phyloP scores from a whole-genome alignment of 148 eudicot genomes.

The Limonium bicolor region DNA sequence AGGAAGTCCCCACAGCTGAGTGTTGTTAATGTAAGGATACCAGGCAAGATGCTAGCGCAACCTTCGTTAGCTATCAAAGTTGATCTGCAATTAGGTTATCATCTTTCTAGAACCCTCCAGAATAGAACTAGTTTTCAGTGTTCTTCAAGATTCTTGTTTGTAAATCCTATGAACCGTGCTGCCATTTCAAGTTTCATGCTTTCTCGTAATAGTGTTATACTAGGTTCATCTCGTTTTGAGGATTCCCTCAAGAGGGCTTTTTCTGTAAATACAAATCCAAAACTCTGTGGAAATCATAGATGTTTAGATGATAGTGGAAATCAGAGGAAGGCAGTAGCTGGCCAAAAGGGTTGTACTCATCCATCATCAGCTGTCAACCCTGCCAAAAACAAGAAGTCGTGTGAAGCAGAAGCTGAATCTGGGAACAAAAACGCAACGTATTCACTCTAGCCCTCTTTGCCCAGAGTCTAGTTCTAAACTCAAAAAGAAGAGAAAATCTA shows the following conservation, averaged over 20 bases:
- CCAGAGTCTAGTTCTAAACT: constrained; percentile 19
- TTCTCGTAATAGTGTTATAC: constrained; percentile 10
- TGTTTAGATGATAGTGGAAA: constrained; percentile 12
- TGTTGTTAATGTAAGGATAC: constrained; percentile 19
- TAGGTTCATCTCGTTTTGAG: constrained; percentile 11
- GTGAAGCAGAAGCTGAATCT: constrained; percentile 17
- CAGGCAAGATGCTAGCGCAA: constrained; percentile 11
- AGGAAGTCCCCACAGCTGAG: constrained; percentile 21
- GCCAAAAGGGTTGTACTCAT: constrained; percentile 13
- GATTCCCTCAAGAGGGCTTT: constrained; percentile 29
- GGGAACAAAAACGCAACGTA: constrained; percentile 12
- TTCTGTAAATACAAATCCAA: constrained; percentile 15
- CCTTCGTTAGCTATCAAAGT: constrained; percentile 16
- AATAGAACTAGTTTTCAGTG: constrained; percentile 13
- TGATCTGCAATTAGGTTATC: constrained; percentile 9
- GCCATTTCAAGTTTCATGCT: constrained; percentile 15
- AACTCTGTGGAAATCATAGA: constrained; percentile 8
- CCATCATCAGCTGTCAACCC: constrained; percentile 16
- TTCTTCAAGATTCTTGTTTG: constrained; percentile 15
- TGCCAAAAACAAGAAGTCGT: constrained; percentile 17
- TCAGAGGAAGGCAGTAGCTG: constrained; percentile 17
- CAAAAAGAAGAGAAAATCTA: constrained; percentile 29
- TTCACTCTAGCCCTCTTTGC: constrained; percentile 9
- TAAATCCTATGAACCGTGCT: constrained; percentile 11
- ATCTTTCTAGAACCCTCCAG: constrained; percentile 12